phyloP scores from a whole-genome alignment of 805 yeast species.

The Ogataea dorogensis region DNA sequence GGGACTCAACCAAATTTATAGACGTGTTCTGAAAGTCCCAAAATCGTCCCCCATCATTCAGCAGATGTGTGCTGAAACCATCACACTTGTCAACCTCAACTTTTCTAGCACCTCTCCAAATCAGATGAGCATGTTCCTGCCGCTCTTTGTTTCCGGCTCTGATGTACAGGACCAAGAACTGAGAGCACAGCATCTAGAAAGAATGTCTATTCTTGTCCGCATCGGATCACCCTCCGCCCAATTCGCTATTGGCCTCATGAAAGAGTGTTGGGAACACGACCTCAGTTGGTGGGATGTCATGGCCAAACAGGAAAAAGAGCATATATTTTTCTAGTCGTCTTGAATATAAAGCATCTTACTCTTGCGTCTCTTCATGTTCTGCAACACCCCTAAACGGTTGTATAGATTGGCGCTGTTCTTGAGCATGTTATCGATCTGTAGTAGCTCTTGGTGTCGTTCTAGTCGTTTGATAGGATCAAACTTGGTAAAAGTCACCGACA shows the following conservation, averaged over 20 bases:
- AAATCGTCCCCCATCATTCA: slow-evolving; percentile 47
- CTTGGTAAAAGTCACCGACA: slow-evolving; percentile 40
- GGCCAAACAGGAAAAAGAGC: slow-evolving; percentile 39
- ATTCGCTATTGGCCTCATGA: slow-evolving; percentile 40
- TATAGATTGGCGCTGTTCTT: slow-evolving; percentile 68
- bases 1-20: slow-evolving; percentile 54
- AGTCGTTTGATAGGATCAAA: slow-evolving; percentile 75
- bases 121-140: slow-evolving; percentile 55
- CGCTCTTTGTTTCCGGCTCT: slow-evolving; percentile 58
- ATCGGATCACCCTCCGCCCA: slow-evolving; percentile 39
- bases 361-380: slow-evolving; percentile 21
- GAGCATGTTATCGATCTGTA: slow-evolving; percentile 63
- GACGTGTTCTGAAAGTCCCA: slow-evolving; percentile 53
- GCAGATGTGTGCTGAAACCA: slow-evolving; percentile 42
- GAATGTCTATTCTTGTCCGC: slow-evolving; percentile 42
- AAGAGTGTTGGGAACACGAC: slow-evolving; percentile 52
- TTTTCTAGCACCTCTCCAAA: slow-evolving; percentile 47
- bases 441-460: slow-evolving; percentile 73
- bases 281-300: slow-evolving; percentile 53
- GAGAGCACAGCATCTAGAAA: slow-evolving; percentile 37
- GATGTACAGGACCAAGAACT: slow-evolving; percentile 43
- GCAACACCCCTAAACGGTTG: slow-evolving; percentile 64
- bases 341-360: slow-evolving; percentile 25
- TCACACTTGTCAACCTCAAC: slow-evolving; percentile 35
- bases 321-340: slow-evolving; percentile 42